These are phyloP conservation scores for Forsythia suspensa DNA, from an alignment of 257 asterid species.

Conservation along the genomic window DNA sequence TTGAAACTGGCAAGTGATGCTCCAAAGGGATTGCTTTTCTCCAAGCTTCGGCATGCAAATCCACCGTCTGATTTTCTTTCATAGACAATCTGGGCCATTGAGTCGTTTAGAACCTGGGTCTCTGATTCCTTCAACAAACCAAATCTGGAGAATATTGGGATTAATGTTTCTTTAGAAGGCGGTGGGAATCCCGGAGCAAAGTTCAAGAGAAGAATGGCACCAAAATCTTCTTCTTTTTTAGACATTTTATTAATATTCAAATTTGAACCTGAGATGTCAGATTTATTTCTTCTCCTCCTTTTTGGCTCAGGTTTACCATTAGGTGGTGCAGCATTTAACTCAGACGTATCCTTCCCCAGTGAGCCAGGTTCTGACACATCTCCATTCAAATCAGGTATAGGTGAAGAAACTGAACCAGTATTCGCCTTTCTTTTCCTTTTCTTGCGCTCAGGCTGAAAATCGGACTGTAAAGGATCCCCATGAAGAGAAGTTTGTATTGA, in stretches of 20 bases:
- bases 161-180: conserved; percentile 49
- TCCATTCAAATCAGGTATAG: conserved; percentile 75
- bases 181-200: conserved; percentile 42
- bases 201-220: conserved; percentile 44
- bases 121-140: conserved; percentile 62
- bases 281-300: conserved; percentile 29
- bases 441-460: conserved; percentile 31
- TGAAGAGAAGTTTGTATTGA: conserved; percentile 20
- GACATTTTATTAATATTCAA: background rate
- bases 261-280: conserved; percentile 18
- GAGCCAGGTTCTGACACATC: conserved; percentile 26
- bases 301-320: conserved; percentile 29
- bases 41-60: conserved; percentile 58
- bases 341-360: conserved; percentile 29
- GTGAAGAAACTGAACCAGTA: conserved; percentile 31
- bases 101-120: conserved; percentile 29
- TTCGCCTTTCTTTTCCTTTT: conserved; percentile 47
- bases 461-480: conserved; percentile 22
- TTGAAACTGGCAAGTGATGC: conserved; percentile 46
- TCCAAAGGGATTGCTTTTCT: conserved; percentile 55
- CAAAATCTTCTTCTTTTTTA: conserved; percentile 28
- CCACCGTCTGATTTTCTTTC: conserved; percentile 55
- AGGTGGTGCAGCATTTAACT: conserved; percentile 23
- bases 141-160: conserved; percentile 45
- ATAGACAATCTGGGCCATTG: conserved; percentile 42